Evolutionary conservation across 257 asterid genomes (phyloP).

Genomic region (Fraxinus quadrangulata): DNA sequence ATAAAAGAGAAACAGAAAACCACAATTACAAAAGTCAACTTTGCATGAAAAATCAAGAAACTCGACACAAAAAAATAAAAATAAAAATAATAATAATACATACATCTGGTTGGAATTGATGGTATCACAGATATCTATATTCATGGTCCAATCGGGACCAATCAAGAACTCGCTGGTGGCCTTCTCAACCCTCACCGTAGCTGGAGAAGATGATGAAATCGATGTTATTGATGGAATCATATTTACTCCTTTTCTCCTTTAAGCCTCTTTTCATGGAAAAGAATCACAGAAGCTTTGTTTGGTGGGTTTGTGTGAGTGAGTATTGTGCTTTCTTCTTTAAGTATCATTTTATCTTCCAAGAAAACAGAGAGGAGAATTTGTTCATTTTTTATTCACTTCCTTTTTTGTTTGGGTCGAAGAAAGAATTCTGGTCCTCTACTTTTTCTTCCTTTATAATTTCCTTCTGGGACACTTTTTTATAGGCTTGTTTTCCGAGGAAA

Average conservation of each 20-base stretch:
- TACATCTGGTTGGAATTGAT: slow-evolving; percentile 78
- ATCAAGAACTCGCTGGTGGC: slow-evolving; percentile 97
- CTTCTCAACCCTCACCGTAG: slow-evolving; percentile 75
- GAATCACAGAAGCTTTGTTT: neutral
- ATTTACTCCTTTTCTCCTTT: neutral
- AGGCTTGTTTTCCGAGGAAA: slow-evolving; percentile 3
- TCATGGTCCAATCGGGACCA: slow-evolving; percentile 96
- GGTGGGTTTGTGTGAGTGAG: neutral
- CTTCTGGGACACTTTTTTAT: neutral
- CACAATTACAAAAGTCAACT: slow-evolving; percentile 43
- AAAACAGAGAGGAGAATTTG: neutral
- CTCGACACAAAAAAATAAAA: neutral
- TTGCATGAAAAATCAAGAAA: slow-evolving; percentile 40
- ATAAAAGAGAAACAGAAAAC: slow-evolving; percentile 19
- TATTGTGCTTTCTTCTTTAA: neutral
- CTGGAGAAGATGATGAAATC: slow-evolving; percentile 56
- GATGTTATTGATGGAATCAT: slow-evolving; percentile 43
- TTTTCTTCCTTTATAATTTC: neutral
- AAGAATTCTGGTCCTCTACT: neutral
- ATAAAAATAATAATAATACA: slow-evolving; percentile 6
- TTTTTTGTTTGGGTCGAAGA: neutral
- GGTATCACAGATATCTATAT: slow-evolving; percentile 84
- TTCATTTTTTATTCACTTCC: neutral
- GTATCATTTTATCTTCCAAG: neutral
- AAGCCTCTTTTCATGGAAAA: neutral